Evolutionary conservation across 2,329 filamentous ascomycete genomes (phyloP), one percentile per base, ranked within the genome.

Genomic region (Magnaporthales sp.): DNA sequence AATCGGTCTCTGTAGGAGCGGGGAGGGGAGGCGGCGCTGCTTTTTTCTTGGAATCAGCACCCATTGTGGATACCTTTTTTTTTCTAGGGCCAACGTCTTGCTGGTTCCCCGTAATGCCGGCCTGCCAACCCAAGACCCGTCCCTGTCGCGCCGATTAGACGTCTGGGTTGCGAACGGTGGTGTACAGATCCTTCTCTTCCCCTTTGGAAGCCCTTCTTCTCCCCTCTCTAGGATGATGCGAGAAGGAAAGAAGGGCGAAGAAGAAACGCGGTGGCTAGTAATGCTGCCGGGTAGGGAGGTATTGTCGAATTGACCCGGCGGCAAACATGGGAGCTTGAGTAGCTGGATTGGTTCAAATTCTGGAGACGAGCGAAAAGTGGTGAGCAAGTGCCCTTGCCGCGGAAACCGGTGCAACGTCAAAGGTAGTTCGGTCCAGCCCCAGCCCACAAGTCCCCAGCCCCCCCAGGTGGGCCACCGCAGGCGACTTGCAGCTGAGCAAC

Each of bases 1-100:
- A 84, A 75, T 89, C 58, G 29, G 70, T 89, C 78, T 92, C 90
- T 75, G 91, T 94, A 71, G 91, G 91, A 73, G 89, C 89, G 75
- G 91, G 91, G 74, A 93, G 83, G 73, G 90, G 90, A 76, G 87
- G 87, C 38, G 38, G 38, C 72, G 81, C 77, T 64, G 68, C 67
- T 29, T 69, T 72, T 74, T 80, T 85, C 75, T 81, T 85, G 68
- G 79, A 80, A 72, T 86, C 83, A 76, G 30, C 64, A 67, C 71
- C 71, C 71, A 72, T 72, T 65, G 70, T 70, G 67, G 56, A 64
- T 38, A 64, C 63, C 30, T 60, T 56, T 56, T 56, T 56, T 71
- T 78, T 83, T 78, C 68, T 66, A 69, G 66, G 67, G 69, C 68
- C 66, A 67, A 62, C 62, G 65, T 31, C 64, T 10, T 60, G 38